Evolutionary conservation across 192 early-diverging fungal species (phyloP), one percentile per base, ranked within the genome.

Genomic region (Gonapodya sp.): DNA sequence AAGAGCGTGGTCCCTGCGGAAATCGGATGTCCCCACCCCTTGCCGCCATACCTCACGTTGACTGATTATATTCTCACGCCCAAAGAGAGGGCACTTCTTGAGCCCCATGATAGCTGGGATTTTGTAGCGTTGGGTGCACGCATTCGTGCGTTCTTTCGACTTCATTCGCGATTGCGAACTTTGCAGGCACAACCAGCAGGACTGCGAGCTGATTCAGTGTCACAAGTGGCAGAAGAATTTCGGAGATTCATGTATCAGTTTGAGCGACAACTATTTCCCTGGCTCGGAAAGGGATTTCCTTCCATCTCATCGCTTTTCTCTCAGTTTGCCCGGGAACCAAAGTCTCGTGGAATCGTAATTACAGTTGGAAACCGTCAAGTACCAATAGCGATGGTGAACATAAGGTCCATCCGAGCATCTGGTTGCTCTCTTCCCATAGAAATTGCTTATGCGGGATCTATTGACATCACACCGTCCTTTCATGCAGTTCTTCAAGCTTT

Each of bases 351-450:
- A 2, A 81, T 90, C 35, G 88, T 90, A 30, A 83, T 89, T 36
- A 87, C 87, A 79, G 87, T 84, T 1, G 89, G 89, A 2, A 80
- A 88, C 72, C 32, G 46, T 2, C 89, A 90, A 36, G 84, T 90
- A 34, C 83, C 82, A 34, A 83, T 81, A 36, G 82, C 84, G 0
- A 81, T 82, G 32, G 83, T 84, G 16, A 80, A 86, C 1, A 82
- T 90, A 18, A 78, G 83, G 77, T 83, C 84, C 0, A 82, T 90
- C 36, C 85, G 88, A 1, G 79, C 81, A 34, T 73, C 81, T 30
- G 79, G 88, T 31, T 85, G 84, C 0, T 74, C 78, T 1, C 80
- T 93, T 31, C 92, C 91, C 0, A 90, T 93, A 78, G 86, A 93
- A 72, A 36, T 93, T 0, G 89, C 88, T 78, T 87, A 88, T 36